These are phyloP conservation scores for Xerocomellus amylosporus DNA, from an alignment of 768 basidiomycete genomes.

Conservation along the genomic window DNA sequence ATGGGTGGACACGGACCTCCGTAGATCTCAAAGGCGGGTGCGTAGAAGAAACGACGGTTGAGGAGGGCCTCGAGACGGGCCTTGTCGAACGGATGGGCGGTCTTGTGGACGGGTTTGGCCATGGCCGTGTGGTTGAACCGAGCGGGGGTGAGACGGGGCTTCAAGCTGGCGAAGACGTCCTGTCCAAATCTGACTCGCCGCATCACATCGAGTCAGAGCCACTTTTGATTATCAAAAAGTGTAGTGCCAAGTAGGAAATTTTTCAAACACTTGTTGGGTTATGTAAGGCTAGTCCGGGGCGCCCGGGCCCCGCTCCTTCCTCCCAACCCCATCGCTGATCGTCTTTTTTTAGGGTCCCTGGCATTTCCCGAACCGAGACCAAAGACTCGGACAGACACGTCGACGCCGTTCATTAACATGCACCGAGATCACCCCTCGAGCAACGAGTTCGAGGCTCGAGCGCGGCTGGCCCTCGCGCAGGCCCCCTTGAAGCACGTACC, in stretches of 20 bases:
- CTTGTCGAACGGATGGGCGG: constrained; percentile 86
- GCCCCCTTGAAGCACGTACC: too few species aligned
- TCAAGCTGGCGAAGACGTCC: neutral
- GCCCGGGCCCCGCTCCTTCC: too few species aligned
- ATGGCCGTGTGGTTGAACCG: constrained; percentile 27
- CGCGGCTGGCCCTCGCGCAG: too few species aligned
- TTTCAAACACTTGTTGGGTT: neutral
- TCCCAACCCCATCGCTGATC: too few species aligned
- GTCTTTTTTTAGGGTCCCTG: too few species aligned
- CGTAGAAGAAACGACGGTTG: constrained; percentile 93
- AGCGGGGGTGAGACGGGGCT: neutral
- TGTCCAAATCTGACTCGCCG: constrained; percentile 29
- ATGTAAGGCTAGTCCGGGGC: neutral
- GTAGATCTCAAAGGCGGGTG: constrained; percentile 98
- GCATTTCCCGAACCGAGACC: too few species aligned
- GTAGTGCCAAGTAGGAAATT: neutral
- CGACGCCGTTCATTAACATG: too few species aligned
- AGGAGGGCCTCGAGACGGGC: constrained; percentile 78
- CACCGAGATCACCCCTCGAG: too few species aligned
- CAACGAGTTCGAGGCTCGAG: too few species aligned
- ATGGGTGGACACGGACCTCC: constrained; percentile 56
- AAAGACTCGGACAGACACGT: too few species aligned
- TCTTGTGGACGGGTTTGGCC: constrained; percentile 60
- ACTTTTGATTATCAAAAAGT: neutral
- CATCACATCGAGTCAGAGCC: constrained; percentile 15